Conservation (phyloP, 306 rosid species). For the Malus domestica region ASM211411v1 NC_041799.1:41337501-41338000, state of each 20-base stretch:
- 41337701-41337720: conserved; percentile 39
- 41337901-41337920: conserved; percentile 96
- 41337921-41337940: conserved; percentile 37
- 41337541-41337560: conserved; percentile 69
- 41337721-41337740: conserved; percentile 60
- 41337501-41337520: conserved; percentile 71
- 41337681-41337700: conserved; percentile 43
- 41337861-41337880: conserved; percentile 78
- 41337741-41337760: conserved; percentile 57
- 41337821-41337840: conserved; percentile 73
- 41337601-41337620: conserved; percentile 90
- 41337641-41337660: conserved; percentile 59
- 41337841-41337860: conserved; percentile 89
- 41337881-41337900: conserved; percentile 88
- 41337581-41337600: conserved; percentile 78
- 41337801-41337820: conserved; percentile 72
- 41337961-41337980: neutral
- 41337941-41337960: neutral
- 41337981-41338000: conserved; percentile 1
- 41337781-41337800: conserved; percentile 72
- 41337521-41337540: conserved; percentile 75
- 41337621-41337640: conserved; percentile 91
- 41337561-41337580: conserved; percentile 72
- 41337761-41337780: conserved; percentile 79
- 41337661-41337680: conserved; percentile 61